These are phyloP conservation scores for Penicillium angulare DNA, from an alignment of 495 filamentous ascomycete species.

Conservation along the genomic window DNA sequence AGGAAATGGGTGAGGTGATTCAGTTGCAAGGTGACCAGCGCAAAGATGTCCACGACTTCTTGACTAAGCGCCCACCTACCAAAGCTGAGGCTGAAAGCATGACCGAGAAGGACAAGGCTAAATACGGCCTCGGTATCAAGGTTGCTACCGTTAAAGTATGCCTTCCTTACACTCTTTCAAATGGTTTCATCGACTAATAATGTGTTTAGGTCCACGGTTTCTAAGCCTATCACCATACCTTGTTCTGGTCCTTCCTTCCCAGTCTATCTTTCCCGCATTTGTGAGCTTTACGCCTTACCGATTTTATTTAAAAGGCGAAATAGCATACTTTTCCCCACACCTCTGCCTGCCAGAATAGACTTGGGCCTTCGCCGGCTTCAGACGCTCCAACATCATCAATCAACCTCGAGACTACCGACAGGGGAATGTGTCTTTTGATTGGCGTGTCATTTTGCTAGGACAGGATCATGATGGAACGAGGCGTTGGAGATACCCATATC, in stretches of 20 bases:
- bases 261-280: constrained; percentile 39
- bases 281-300: constrained; percentile 25
- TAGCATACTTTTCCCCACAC: constrained; percentile 27
- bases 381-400: constrained; percentile 14
- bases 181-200: neutral
- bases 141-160: constrained; percentile 94
- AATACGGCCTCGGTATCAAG: constrained; percentile 74
- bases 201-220: constrained; percentile 54
- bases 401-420: constrained; percentile 8
- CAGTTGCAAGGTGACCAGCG: constrained; percentile 99
- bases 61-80: constrained; percentile 34
- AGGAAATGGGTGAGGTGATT: constrained; percentile 99
- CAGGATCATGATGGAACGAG: constrained; percentile 49
- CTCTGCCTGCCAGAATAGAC: constrained; percentile 36
- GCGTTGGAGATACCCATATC: constrained; percentile 54
- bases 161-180: neutral
- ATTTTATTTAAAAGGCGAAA: constrained; percentile 22
- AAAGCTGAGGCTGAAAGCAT: neutral
- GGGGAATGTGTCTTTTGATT: constrained; percentile 27
- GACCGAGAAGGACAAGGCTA: constrained; percentile 1
- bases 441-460: constrained; percentile 31
- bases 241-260: constrained; percentile 45
- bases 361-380: constrained; percentile 36
- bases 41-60: constrained; percentile 96
- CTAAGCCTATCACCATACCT: constrained; percentile 46